Percentiles rank a stretch among this genome's conserved stretches.
Evolutionary conservation across 768 basidiomycete species (phyloP).

Genomic region (Boletus coccyginus): DNA sequence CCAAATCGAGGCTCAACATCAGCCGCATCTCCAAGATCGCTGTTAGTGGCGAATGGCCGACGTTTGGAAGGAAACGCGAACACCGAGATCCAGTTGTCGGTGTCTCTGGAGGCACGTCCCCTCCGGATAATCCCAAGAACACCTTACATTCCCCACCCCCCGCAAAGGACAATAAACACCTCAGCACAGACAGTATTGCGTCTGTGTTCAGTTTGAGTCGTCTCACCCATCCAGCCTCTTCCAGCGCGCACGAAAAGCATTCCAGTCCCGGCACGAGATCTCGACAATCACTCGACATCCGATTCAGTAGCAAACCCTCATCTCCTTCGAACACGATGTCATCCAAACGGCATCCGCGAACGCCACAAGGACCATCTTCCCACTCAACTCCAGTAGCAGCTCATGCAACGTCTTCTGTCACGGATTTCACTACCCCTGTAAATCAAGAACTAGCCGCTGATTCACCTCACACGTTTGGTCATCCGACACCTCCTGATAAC

Average conservation of each 20-base stretch:
- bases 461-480: conserved; percentile 43
- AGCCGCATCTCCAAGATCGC: conserved; percentile 20
- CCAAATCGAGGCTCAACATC: conserved; percentile 9
- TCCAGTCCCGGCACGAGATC: conserved; percentile 17
- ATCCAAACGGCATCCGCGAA: conserved; percentile 24
- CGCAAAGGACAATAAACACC: conserved; percentile 12
- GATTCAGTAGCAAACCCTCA: conserved; percentile 24
- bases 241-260: conserved; percentile 1
- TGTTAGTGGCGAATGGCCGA: conserved; percentile 32
- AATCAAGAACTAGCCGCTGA: conserved; percentile 23
- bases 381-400: conserved; percentile 15
- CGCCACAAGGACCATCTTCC: conserved; percentile 25
- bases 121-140: conserved; percentile 10
- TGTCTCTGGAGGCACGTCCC: conserved; percentile 11
- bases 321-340: conserved; percentile 31
- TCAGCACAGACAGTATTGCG: conserved; percentile 14
- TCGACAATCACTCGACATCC: conserved; percentile 17
- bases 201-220: conserved; percentile 22
- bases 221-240: conserved; percentile 13
- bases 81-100: conserved; percentile 10
- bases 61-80: conserved; percentile 32
- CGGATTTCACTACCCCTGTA: conserved; percentile 28
- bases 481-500: conserved; percentile 33
- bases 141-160: conserved; percentile 21
- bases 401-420: conserved; percentile 10